These are phyloP conservation scores for Aspergillus bertholletiae DNA, from an alignment of 495 filamentous ascomycete species.

Conservation along the genomic window DNA sequence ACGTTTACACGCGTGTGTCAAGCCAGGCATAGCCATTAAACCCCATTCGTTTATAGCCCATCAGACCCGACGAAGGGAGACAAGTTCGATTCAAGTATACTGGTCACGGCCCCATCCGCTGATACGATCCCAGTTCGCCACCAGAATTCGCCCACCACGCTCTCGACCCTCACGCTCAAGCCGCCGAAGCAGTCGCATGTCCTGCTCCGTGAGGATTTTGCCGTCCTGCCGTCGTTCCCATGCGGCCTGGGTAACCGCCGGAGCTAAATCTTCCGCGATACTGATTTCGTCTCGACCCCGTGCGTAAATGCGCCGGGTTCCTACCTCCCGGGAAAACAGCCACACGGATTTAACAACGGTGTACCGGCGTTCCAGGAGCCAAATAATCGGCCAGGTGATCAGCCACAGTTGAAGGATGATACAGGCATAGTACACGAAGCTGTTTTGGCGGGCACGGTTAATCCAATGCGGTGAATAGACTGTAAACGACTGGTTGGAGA, in stretches of 20 bases:
- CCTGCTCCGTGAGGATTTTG: slow-evolving; percentile 10
- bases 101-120: slow-evolving; percentile 4
- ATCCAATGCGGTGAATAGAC: slow-evolving; percentile 48
- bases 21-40: too few relatives aligned
- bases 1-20: too few relatives aligned
- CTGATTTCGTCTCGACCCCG: slow-evolving; percentile 11
- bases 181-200: slow-evolving; percentile 12
- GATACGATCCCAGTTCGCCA: slow-evolving; percentile 4
- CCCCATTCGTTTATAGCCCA: too few relatives aligned
- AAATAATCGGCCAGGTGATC: slow-evolving; percentile 42
- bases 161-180: slow-evolving; percentile 9
- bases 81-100: neutral
- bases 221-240: slow-evolving; percentile 9
- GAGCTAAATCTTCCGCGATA: slow-evolving; percentile 14
- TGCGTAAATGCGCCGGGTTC: neutral
- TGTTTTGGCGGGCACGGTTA: slow-evolving; percentile 36
- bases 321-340: slow-evolving; percentile 4
- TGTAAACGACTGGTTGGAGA: slow-evolving; percentile 28
- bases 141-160: slow-evolving; percentile 2
- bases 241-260: slow-evolving; percentile 19
- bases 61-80: neutral
- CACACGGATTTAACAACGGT: slow-evolving; percentile 27
- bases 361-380: slow-evolving; percentile 38
- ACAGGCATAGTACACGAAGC: slow-evolving; percentile 32
- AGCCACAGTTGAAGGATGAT: slow-evolving; percentile 46